Evolutionary conservation across 2,329 filamentous ascomycete species (phyloP), one percentile per base, ranked within the genome.

Genomic region (Trichoderma koningiopsis): DNA sequence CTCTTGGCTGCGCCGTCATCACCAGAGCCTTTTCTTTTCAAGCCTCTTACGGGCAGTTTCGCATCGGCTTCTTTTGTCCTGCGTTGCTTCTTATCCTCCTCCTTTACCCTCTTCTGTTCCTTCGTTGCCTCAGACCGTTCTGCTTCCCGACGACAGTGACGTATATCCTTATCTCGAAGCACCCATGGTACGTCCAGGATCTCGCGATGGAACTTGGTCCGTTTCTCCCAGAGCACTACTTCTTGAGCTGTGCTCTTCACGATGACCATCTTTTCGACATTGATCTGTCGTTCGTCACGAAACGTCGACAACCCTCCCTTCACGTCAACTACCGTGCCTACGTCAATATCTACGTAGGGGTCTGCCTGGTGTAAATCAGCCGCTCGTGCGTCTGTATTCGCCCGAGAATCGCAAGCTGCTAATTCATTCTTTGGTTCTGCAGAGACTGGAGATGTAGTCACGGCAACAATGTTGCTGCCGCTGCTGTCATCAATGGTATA

Each of bases 401-500:
- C 49, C 1, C 29, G 37, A 52, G 31, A 16, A 43, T 53, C 19
- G 5, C 31, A 27, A 7, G n/a, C 19, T 19, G 56, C 16, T 37
- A 53, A 27, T 27, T 58, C 61, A 35, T 63, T 37, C 16, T 53
- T 59, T n/a, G 49, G 6, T n/a, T 68, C 60, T 14, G 55, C 29
- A 10, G 35, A 22, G 11, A 53, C 27, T 4, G 69, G 27, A 16
- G 56, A 47, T 8, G 72, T 70, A 10, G 69, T 29, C 14, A 76
- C 47, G 24, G 76, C 79, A 47, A 90, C 85, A 27, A 91, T 85
- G 69, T 85, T 88, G 29, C 78, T 78, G 16, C 89, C 89, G 72
- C 86, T 89, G 76, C 88, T 87, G 77, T 91, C 89, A 73, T 91
- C 89, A n/a, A 91, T 77, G 2, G 85, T 89, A 73, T 85, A 88